Conservation (phyloP, 1,139 yeast species). For the Kurtzmaniella natalensis region DNA sequence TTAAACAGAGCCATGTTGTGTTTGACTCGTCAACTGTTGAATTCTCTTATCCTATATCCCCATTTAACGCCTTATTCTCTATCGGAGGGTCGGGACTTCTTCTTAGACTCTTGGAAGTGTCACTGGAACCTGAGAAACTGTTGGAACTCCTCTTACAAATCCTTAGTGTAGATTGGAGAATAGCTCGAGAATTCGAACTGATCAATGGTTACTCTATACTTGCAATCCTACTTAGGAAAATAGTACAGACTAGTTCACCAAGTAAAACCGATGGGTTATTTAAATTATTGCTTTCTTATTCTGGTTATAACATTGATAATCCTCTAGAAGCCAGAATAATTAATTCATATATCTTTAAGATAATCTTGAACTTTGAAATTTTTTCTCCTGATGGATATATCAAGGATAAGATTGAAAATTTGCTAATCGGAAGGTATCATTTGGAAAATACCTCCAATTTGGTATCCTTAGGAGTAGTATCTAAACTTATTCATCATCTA, state of each 20-base stretch:
- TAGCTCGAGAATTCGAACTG: constrained; percentile 39
- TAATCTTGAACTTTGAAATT: constrained; percentile 1
- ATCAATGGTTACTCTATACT: constrained; percentile 39
- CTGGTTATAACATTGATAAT: background rate
- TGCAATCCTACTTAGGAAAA: constrained; percentile 24
- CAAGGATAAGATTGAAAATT: background rate
- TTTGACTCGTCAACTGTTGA: constrained; percentile 20
- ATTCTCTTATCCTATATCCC: background rate
- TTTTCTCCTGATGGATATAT: background rate
- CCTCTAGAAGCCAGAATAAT: constrained; percentile 1
- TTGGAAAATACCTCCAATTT: constrained; percentile 1
- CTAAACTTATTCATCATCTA: constrained; percentile 1
- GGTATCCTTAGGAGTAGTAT: background rate
- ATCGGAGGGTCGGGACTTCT: constrained; percentile 36
- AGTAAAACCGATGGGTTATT: background rate
- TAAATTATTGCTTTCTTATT: background rate
- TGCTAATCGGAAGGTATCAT: constrained; percentile 1
- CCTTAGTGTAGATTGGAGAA: constrained; percentile 34
- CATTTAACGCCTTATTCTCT: constrained; percentile 18
- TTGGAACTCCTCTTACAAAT: constrained; percentile 24
- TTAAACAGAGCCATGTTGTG: constrained; percentile 25
- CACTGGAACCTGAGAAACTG: constrained; percentile 20
- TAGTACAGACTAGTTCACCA: background rate
- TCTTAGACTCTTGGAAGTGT: constrained; percentile 25
- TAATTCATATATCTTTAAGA: background rate